Conservation (phyloP, 1,284 basidiomycete genomes). For the Moesziomyces parantarcticus region DNA sequence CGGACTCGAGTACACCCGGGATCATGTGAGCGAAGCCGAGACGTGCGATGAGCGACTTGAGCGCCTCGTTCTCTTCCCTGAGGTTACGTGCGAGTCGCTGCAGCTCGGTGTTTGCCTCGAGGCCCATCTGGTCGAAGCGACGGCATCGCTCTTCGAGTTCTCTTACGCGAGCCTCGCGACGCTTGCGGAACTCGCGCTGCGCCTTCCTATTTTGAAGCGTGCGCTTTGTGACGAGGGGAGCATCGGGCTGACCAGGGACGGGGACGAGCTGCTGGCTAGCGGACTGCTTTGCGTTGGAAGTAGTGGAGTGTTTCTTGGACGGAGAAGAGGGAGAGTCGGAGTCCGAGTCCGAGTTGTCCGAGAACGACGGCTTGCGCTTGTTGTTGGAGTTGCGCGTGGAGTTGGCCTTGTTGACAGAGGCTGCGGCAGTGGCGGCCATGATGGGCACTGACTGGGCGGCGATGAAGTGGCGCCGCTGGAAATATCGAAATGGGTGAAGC, state of each 20-base stretch:
- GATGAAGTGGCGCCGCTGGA: too few species aligned
- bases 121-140: conserved; percentile 62
- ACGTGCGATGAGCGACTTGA: conserved; percentile 55
- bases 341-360: conserved; percentile 34
- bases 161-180: conserved; percentile 58
- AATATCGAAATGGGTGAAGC: too few species aligned
- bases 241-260: conserved; percentile 46
- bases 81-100: conserved; percentile 55
- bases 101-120: conserved; percentile 62
- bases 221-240: conserved; percentile 57
- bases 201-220: conserved; percentile 63
- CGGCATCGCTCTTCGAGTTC: conserved; percentile 62
- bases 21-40: conserved; percentile 60
- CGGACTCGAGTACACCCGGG: conserved; percentile 41
- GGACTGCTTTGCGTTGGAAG: conserved; percentile 33
- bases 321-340: conserved; percentile 19
- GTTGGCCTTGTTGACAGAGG: conserved; percentile 19
- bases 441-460: background rate
- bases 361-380: conserved; percentile 39
- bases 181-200: conserved; percentile 63
- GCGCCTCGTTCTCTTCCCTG: conserved; percentile 64
- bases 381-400: conserved; percentile 4
- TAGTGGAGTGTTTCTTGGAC: conserved; percentile 11
- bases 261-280: conserved; percentile 51
- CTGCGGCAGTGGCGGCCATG: conserved; percentile 17